Evolutionary conservation across 257 asterid genomes (phyloP).

Genomic region (Paraleonurus japonicus): DNA sequence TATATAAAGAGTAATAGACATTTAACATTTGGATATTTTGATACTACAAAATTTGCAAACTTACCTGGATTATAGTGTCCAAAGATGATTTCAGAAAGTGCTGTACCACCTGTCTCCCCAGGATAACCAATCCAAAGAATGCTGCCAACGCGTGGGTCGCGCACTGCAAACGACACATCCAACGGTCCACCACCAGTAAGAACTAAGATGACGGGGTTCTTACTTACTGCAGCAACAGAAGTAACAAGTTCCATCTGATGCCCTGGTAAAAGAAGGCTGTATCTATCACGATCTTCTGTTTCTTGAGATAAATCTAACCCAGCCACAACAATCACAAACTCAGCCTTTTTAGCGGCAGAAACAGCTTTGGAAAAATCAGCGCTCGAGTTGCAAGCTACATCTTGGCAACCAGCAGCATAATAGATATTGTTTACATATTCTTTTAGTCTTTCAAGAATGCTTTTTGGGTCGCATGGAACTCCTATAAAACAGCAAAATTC

Average conservation of each 20-base stretch:
- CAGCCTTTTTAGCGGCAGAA: conserved; percentile 57
- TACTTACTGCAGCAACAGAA: conserved; percentile 59
- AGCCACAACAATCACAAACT: conserved; percentile 63
- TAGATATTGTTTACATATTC: conserved; percentile 42
- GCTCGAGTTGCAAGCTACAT: conserved; percentile 68
- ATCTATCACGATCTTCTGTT: conserved; percentile 82
- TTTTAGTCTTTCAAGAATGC: conserved; percentile 56
- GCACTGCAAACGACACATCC: conserved; percentile 71
- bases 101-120: conserved; percentile 87
- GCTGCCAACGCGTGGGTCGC: conserved; percentile 60
- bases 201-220: conserved; percentile 69
- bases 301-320: conserved; percentile 90
- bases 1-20: no score
- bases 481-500: conserved; percentile 42
- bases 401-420: conserved; percentile 72
- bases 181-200: conserved; percentile 92
- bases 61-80: conserved; percentile 94
- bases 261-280: conserved; percentile 93
- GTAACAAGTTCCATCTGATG: conserved; percentile 57
- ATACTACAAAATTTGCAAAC: no score
- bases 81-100: conserved; percentile 74
- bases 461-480: conserved; percentile 65
- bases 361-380: conserved; percentile 54
- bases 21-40: no score
- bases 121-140: conserved; percentile 97